Percentiles rank a stretch among this genome's conserved stretches.
phyloP scores from a whole-genome alignment of 2,329 filamentous ascomycete genomes.

The Rosellinia necatrix region DNA sequence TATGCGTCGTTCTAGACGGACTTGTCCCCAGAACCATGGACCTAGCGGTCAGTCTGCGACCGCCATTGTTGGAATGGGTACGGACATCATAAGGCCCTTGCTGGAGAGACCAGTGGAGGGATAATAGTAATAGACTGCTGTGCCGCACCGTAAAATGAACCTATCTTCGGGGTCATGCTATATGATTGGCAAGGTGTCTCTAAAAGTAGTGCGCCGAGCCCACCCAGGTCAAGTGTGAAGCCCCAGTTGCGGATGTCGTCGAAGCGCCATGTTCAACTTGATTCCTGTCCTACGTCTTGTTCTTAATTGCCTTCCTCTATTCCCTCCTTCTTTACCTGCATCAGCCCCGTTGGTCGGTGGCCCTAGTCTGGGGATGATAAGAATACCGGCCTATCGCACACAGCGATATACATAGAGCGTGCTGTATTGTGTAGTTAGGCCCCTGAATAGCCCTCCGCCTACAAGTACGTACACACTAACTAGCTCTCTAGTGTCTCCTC shows the following conservation, averaged over 20 bases:
- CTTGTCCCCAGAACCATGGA: neutral
- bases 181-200: constrained; percentile 12
- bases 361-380: constrained; percentile 13
- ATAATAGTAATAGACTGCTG: neutral
- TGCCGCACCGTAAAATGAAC: neutral
- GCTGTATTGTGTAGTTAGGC: too few relatives aligned
- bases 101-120: neutral
- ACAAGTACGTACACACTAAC: too few relatives aligned
- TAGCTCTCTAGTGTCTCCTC: constrained; percentile 13
- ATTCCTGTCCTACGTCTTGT: constrained; percentile 8
- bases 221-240: neutral
- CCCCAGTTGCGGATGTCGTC: constrained; percentile 7
- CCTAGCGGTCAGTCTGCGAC: neutral
- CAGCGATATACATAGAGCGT: too few relatives aligned
- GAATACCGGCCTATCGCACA: constrained; percentile 23
- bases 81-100: neutral
- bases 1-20: too few relatives aligned
- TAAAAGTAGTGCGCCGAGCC: constrained; percentile 3
- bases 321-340: neutral
- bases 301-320: constrained; percentile 1
- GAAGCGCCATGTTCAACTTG: constrained; percentile 2
- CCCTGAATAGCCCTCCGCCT: constrained; percentile 19
- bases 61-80: neutral
- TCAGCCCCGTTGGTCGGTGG: neutral
- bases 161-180: neutral